Conservation (phyloP, 805 yeast species). For the Candida berthetii region DNA sequence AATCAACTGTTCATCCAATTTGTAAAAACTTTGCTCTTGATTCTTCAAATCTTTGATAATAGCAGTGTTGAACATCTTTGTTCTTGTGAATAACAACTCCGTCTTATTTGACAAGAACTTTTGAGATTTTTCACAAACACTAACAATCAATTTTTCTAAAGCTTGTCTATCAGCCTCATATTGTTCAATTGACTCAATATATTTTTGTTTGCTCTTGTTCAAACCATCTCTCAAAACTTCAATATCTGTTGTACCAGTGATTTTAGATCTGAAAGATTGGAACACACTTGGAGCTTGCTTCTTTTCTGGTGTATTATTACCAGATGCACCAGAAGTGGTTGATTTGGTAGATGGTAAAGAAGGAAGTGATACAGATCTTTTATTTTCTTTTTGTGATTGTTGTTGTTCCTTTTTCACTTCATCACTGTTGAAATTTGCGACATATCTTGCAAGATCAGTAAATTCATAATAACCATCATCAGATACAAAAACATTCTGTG, state of each 20-base stretch:
- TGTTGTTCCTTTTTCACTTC: too few relatives aligned
- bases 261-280: slow-evolving; percentile 12
- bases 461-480: slow-evolving; percentile 21
- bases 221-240: slow-evolving; percentile 7
- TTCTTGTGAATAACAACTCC: slow-evolving; percentile 6
- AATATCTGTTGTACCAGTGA: slow-evolving; percentile 5
- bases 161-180: slow-evolving; percentile 1
- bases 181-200: slow-evolving; percentile 5
- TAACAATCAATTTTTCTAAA: slow-evolving; percentile 10
- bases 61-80: slow-evolving; percentile 6
- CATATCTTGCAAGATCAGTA: slow-evolving; percentile 19
- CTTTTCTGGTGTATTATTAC: background rate
- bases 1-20: background rate
- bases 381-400: too few relatives aligned
- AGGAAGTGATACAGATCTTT: too few relatives aligned
- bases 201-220: background rate
- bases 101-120: slow-evolving; percentile 12
- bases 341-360: background rate
- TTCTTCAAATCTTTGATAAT: slow-evolving; percentile 4
- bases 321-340: background rate
- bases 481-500: slow-evolving; percentile 8
- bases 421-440: slow-evolving; percentile 7
- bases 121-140: slow-evolving; percentile 8
- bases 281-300: slow-evolving; percentile 1
- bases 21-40: slow-evolving; percentile 1